Conservation (phyloP, 805 yeast species). For the Nakazawaea peltata region DNA sequence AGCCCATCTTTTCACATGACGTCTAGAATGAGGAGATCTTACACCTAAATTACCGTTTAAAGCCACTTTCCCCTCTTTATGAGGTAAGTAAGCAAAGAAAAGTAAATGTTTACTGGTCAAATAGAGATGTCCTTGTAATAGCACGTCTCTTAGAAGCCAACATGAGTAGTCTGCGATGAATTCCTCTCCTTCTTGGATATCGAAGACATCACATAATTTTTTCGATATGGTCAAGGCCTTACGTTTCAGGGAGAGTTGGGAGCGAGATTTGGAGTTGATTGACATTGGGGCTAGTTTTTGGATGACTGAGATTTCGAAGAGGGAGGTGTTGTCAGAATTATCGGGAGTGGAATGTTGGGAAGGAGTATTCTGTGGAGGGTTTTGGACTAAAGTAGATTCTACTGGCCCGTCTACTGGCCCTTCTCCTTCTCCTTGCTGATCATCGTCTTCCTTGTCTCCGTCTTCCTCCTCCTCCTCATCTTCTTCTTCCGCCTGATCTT, state of each 20-base stretch:
- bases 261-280: conserved; percentile 15
- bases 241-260: too few species aligned
- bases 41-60: conserved; percentile 44
- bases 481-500: conserved; percentile 4
- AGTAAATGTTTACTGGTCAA: conserved; percentile 57
- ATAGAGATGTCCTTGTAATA: conserved; percentile 80
- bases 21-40: conserved; percentile 26
- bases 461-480: conserved; percentile 9
- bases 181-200: conserved; percentile 45
- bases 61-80: conserved; percentile 32
- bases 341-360: background rate
- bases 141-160: conserved; percentile 77
- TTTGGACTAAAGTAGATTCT: background rate
- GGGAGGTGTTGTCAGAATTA: too few species aligned
- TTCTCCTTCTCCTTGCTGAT: background rate
- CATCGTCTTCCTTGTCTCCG: conserved; percentile 7
- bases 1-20: conserved; percentile 66
- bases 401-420: background rate
- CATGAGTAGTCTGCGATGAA: conserved; percentile 57
- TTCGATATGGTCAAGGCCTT: conserved; percentile 28
- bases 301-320: conserved; percentile 26
- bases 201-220: conserved; percentile 29
- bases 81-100: conserved; percentile 77
- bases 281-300: conserved; percentile 16
- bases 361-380: background rate